phyloP scores from a whole-genome alignment of 2,329 filamentous ascomycete genomes.

The Ceratocystis cubensis region DNA sequence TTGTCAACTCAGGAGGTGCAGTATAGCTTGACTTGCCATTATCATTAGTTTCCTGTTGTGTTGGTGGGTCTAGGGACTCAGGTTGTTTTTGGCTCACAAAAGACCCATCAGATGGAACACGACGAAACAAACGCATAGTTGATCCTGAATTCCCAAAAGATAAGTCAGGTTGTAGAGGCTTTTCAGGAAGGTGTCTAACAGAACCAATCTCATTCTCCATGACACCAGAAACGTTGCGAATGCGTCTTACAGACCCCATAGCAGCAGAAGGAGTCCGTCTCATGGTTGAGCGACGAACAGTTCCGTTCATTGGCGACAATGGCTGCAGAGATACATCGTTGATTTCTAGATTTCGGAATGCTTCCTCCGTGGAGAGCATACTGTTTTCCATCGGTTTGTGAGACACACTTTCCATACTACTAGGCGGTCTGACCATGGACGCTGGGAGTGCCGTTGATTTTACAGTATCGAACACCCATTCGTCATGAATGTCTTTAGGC shows the following conservation, averaged over 20 bases:
- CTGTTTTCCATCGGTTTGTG: constrained; percentile 12
- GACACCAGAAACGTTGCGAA: constrained; percentile 15
- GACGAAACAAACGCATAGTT: constrained; percentile 80
- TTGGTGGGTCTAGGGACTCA: constrained; percentile 32
- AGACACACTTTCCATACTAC: constrained; percentile 5
- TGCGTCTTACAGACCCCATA: constrained; percentile 19
- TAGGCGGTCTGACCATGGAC: constrained; percentile 6
- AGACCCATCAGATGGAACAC: constrained; percentile 61
- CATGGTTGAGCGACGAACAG: constrained; percentile 47
- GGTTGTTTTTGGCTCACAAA: constrained; percentile 23
- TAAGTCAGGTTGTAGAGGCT: constrained; percentile 72
- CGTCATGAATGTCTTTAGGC: constrained; percentile 58
- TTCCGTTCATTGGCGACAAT: constrained; percentile 40
- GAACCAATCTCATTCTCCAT: constrained; percentile 16
- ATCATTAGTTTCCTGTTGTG: neutral
- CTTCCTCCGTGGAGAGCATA: constrained; percentile 38
- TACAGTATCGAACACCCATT: constrained; percentile 93
- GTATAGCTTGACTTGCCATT: constrained; percentile 30
- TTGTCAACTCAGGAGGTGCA: constrained; percentile 42
- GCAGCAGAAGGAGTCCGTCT: constrained; percentile 17
- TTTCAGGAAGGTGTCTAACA: constrained; percentile 17
- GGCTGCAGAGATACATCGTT: constrained; percentile 48
- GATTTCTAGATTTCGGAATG: constrained; percentile 46
- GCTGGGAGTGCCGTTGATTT: constrained; percentile 46
- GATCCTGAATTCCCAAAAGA: constrained; percentile 90